phyloP scores from a whole-genome alignment of 495 filamentous ascomycete genomes.

The Podospora fimiseda region DNA sequence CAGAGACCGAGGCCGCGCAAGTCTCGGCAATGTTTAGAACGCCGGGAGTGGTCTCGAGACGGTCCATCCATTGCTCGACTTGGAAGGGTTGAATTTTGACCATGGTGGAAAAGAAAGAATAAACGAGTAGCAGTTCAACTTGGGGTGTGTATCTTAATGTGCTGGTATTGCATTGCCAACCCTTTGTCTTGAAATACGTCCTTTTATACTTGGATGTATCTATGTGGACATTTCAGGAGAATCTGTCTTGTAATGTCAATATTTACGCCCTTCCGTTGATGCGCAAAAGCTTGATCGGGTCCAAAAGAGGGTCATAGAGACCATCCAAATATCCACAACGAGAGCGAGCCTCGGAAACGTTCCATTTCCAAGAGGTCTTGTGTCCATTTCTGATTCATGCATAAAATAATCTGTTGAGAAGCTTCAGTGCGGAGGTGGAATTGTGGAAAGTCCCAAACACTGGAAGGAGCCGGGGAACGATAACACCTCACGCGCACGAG shows the following conservation, averaged over 20 bases:
- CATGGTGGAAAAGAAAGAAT: conserved; percentile 39
- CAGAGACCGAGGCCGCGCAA: conserved; percentile 73
- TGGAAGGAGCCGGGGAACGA: background rate
- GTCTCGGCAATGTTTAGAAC: conserved; percentile 85
- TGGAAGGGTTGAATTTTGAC: conserved; percentile 66
- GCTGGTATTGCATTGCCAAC: no score
- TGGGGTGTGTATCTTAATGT: no score
- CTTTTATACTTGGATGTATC: no score
- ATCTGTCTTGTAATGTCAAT: background rate
- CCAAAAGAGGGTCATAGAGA: background rate
- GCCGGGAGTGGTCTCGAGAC: conserved; percentile 61
- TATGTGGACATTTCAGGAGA: no score
- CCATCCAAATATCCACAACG: no score
- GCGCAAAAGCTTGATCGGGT: background rate
- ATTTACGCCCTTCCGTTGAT: background rate
- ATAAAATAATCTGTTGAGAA: background rate
- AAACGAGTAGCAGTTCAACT: no score
- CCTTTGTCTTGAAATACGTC: no score
- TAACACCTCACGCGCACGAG: background rate
- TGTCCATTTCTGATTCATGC: background rate
- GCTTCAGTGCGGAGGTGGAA: no score
- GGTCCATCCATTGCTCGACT: conserved; percentile 93
- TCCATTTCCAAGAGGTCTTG: background rate
- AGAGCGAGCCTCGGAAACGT: background rate
- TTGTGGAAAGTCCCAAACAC: no score